A percentile compares a stretch with the other conserved stretches of the same genome.
Conservation (phyloP, 495 filamentous ascomycete genomes). For the Chaetomium cochliodes region DNA sequence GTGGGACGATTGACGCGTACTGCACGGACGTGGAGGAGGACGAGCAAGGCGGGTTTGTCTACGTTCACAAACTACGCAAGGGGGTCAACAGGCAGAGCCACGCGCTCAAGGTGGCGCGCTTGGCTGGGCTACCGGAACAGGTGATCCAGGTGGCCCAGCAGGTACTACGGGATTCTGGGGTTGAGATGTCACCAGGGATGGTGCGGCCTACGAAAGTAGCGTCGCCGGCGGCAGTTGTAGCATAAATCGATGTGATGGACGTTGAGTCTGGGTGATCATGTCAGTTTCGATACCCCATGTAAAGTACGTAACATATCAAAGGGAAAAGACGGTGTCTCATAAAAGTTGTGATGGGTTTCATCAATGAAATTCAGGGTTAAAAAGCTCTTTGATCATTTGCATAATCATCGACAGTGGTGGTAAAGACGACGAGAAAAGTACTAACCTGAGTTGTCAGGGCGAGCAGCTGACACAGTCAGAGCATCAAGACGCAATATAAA, state of each 20-base stretch:
- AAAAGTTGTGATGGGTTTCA: slow-evolving; percentile 51
- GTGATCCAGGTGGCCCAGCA: slow-evolving; percentile 57
- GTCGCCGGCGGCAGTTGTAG: slow-evolving; percentile 8
- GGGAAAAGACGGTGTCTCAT: slow-evolving; percentile 46
- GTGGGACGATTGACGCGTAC: slow-evolving; percentile 69
- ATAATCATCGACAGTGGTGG: slow-evolving; percentile 52
- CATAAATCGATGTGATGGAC: not conserved
- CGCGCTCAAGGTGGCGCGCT: slow-evolving; percentile 83
- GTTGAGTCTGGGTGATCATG: slow-evolving; percentile 14
- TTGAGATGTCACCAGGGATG: slow-evolving; percentile 5
- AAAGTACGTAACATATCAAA: slow-evolving; percentile 21
- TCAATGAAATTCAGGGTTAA: slow-evolving; percentile 52
- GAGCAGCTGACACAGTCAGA: slow-evolving; percentile 2
- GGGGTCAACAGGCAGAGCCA: slow-evolving; percentile 87
- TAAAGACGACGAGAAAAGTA: slow-evolving; percentile 21
- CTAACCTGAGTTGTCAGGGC: slow-evolving; percentile 43
- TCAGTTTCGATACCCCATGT: slow-evolving; percentile 38
- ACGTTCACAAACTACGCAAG: slow-evolving; percentile 73
- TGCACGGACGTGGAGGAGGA: slow-evolving; percentile 86
- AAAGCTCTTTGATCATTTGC: slow-evolving; percentile 53
- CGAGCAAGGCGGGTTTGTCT: slow-evolving; percentile 68
- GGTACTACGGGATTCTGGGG: slow-evolving; percentile 36
- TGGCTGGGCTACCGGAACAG: slow-evolving; percentile 72
- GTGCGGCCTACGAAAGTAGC: not conserved
- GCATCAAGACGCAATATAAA: not conserved